Evolutionary conservation across 148 eudicot species (phyloP).

Genomic region (Cornus controversa): DNA sequence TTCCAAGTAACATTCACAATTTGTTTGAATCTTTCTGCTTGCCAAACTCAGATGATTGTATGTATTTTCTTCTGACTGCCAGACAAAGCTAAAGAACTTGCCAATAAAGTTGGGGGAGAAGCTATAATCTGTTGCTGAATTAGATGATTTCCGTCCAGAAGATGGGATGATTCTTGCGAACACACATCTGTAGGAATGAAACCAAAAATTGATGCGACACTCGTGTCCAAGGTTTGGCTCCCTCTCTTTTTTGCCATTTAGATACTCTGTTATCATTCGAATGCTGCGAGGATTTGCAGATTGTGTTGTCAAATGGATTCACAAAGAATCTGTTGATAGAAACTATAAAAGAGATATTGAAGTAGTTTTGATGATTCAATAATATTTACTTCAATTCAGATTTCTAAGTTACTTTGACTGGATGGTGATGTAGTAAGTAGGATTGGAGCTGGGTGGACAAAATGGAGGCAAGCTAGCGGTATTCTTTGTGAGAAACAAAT

Average conservation of each 20-base stretch:
- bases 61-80: constrained; percentile 3
- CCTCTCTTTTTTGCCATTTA: neutral
- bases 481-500: no score
- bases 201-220: constrained; percentile 53
- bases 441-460: no score
- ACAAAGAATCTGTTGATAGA: no score
- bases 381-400: no score
- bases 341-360: no score
- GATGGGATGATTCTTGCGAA: constrained; percentile 77
- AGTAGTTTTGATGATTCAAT: no score
- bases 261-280: neutral
- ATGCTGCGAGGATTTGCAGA: neutral
- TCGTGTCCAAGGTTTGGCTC: constrained; percentile 57
- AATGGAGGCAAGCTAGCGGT: no score
- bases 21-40: neutral
- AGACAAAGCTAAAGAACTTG: constrained; percentile 62
- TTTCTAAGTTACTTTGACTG: no score
- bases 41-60: neutral
- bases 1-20: neutral
- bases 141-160: constrained; percentile 56
- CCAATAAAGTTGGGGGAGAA: constrained; percentile 51
- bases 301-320: no score
- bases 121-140: constrained; percentile 52
- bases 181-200: constrained; percentile 80
- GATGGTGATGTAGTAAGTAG: no score